Base-by-base conservation (phyloP, 2,329 filamentous ascomycete genomes). In the Scortechinia acanthostroma region DNA sequence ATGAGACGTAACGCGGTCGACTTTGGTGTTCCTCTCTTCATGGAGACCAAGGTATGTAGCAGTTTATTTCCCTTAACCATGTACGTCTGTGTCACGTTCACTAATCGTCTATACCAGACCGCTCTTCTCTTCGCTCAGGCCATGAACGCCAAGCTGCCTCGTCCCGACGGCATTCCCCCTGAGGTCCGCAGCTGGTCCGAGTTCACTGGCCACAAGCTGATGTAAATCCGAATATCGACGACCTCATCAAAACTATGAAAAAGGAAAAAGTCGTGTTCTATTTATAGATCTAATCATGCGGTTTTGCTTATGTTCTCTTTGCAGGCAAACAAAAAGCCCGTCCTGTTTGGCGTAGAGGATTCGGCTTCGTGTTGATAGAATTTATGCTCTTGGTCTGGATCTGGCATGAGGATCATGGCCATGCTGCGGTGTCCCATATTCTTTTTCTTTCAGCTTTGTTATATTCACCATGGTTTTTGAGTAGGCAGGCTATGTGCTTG, bases 1-100 rank as follows among this genome's bases (percentile, higher is more conserved):
- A 97, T 97, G 91, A 82, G 93, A 58, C 82, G 93, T 62, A 98
- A 98, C 61, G 93, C 93, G 21, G 93, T 98, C 46, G 93, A 98
- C 70, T 98, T 98, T 64, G 91, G 91, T 55, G 90, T 97, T 22
- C 93, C 93, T 43, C 74, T 98, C 46, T 97, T 98, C 67, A 96
- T 96, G 91, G 91, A 97, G 73, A 89, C 91, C 45, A 91, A 93
- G 84, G 90, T 94, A 73, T 71, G 80, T 64, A 52, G 46, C 45
- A 35, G 19, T 33, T 15, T n/a, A 2, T 21, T 21, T 42, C 16
- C 14, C 14, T 42, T 2, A 20, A 23, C 21, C 20, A 23, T 17
- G 22, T 45, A 17, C 40, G 6, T 13, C 20, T 17, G 6, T 15
- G 17, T 19, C 25, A 30, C 10, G n/a, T 30, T 30, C 25, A 40